Evolutionary conservation across 306 rosid species (phyloP).

Genomic region (Fragaria nilgerrensis): DNA sequence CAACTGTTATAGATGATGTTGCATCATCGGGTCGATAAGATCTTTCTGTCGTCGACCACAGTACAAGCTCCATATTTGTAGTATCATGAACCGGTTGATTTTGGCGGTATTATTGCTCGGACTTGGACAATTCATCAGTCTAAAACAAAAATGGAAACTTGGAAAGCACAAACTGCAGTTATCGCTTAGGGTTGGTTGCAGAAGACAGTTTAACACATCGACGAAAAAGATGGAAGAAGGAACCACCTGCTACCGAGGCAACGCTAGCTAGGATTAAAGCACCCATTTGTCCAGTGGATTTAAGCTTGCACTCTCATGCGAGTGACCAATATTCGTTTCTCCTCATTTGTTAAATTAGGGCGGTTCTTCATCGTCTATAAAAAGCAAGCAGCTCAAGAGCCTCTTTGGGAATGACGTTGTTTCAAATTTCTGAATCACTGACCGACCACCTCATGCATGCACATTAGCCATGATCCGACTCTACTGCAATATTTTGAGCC

Average conservation of each 20-base stretch:
- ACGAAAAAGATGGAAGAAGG: not conserved
- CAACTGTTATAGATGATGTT: not conserved
- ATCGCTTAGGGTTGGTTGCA: not conserved
- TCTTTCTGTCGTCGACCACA: not conserved
- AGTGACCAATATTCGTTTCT: not conserved
- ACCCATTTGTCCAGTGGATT: not conserved
- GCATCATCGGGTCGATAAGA: not conserved
- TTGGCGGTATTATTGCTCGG: not conserved
- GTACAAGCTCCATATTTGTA: not conserved
- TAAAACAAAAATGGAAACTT: slow-evolving; percentile 2
- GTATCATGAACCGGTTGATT: not conserved
- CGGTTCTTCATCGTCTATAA: slow-evolving; percentile 5
- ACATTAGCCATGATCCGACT: not conserved
- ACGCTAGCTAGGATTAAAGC: not conserved
- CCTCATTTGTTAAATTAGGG: not conserved
- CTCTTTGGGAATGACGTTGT: slow-evolving; percentile 18
- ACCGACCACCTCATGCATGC: not conserved
- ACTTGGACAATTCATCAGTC: not conserved
- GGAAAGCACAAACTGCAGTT: not conserved
- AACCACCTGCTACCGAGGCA: not conserved
- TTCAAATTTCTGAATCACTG: slow-evolving; percentile 22
- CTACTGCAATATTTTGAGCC: not conserved
- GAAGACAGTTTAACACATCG: not conserved
- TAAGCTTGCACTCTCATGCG: not conserved
- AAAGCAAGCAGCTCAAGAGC: slow-evolving; percentile 13